Percentiles rank a stretch among this genome's conserved stretches.
These are phyloP conservation scores for Nymphaea colorata DNA, from an alignment of 164 flowering plant genomes.

Conservation along the genomic window DNA sequence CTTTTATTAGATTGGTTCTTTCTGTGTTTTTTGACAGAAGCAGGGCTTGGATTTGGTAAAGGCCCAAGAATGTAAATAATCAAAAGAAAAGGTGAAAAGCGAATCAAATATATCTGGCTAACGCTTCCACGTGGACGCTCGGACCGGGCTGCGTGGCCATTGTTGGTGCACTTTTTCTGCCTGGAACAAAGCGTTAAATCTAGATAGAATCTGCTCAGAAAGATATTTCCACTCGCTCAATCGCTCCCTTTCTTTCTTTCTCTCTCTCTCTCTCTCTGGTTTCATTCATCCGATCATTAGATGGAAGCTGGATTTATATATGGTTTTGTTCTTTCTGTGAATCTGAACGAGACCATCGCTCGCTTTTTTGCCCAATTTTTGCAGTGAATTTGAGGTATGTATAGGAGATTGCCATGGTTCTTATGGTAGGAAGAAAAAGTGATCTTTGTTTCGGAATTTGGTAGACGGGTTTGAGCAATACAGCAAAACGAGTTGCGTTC, in stretches of 20 bases:
- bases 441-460: neutral
- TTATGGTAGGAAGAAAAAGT: neutral
- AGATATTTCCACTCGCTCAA: neutral
- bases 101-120: slow-evolving; percentile 38
- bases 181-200: neutral
- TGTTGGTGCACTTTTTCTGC: slow-evolving; percentile 29
- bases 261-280: neutral
- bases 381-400: neutral
- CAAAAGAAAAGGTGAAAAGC: slow-evolving; percentile 11
- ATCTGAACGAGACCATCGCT: neutral
- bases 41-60: too few species aligned
- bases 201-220: neutral
- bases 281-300: too few species aligned
- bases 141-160: slow-evolving; percentile 15
- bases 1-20: too few species aligned
- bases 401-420: neutral
- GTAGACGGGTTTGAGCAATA: neutral
- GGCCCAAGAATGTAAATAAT: neutral
- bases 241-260: neutral
- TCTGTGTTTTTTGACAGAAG: too few species aligned
- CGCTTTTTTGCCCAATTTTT: neutral
- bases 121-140: slow-evolving; percentile 32
- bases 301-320: neutral
- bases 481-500: neutral
- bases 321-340: neutral